These are phyloP conservation scores for Backusella morwellensis DNA, from an alignment of 192 early-diverging fungal species.

Conservation along the genomic window DNA sequence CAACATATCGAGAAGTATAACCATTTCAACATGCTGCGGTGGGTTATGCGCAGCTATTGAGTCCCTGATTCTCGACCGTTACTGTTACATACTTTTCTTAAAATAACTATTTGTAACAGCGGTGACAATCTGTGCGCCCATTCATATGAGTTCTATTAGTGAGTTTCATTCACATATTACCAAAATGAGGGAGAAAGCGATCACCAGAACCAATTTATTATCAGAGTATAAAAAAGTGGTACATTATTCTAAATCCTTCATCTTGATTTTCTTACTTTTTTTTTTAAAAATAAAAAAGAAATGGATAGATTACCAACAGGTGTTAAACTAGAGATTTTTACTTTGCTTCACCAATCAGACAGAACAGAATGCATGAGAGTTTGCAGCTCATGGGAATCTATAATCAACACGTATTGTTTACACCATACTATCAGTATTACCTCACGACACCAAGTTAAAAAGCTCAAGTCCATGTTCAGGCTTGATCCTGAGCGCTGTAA, in stretches of 20 bases:
- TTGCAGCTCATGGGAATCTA: not conserved
- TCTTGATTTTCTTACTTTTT: not conserved
- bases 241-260: not conserved
- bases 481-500: not conserved
- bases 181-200: not conserved
- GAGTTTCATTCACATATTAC: not conserved
- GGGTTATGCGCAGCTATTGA: not conserved
- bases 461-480: not conserved
- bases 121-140: not conserved
- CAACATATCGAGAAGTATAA: too few relatives aligned
- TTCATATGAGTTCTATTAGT: not conserved
- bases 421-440: not conserved
- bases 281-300: not conserved
- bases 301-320: not conserved
- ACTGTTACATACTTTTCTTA: not conserved
- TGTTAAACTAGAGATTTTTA: not conserved
- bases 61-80: not conserved
- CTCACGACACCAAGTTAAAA: not conserved
- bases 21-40: not conserved
- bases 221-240: not conserved
- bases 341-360: not conserved
- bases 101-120: not conserved
- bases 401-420: not conserved
- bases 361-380: not conserved
- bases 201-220: not conserved